A percentile compares a stretch with the other conserved stretches of the same genome.
Conservation (phyloP, 176 grass and related monocot genomes). For the Pontederia crassipes region DNA sequence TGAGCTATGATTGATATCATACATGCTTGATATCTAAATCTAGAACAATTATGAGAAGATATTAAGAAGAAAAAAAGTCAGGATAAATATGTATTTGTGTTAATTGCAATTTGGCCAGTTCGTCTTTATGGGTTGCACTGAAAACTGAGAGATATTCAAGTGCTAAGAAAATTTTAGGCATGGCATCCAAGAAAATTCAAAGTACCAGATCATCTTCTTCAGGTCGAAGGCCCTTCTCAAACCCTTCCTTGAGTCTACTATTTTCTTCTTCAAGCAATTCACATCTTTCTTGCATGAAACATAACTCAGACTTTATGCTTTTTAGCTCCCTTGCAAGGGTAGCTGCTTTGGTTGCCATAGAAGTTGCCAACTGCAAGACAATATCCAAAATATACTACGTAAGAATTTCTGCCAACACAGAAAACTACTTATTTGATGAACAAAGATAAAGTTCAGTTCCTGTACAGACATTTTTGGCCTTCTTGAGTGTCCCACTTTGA, state of each 20-base stretch:
- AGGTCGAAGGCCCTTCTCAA: constrained; percentile 30
- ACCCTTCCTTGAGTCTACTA: constrained; percentile 54
- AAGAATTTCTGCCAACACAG: constrained; percentile 5
- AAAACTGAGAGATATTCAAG: no score
- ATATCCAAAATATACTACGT: background rate
- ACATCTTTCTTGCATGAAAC: constrained; percentile 74
- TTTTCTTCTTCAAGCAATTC: constrained; percentile 85
- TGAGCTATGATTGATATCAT: no score
- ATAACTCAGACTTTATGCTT: constrained; percentile 74
- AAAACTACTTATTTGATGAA: background rate
- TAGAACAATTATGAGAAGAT: no score
- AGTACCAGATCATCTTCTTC: constrained; percentile 97
- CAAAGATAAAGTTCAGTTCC: background rate
- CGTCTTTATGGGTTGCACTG: no score
- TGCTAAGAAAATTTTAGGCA: no score
- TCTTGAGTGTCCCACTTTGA: constrained; percentile 26
- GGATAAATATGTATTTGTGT: no score
- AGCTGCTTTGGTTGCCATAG: constrained; percentile 67
- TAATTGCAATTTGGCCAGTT: no score
- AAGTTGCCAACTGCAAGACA: constrained; percentile 52
- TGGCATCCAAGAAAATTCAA: background rate
- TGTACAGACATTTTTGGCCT: constrained; percentile 26
- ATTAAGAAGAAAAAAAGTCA: no score
- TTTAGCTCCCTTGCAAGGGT: constrained; percentile 71
- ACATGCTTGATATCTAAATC: no score